Base-by-base conservation (phyloP, 768 basidiomycete genomes). In the Tremella mesenterica region DNA sequence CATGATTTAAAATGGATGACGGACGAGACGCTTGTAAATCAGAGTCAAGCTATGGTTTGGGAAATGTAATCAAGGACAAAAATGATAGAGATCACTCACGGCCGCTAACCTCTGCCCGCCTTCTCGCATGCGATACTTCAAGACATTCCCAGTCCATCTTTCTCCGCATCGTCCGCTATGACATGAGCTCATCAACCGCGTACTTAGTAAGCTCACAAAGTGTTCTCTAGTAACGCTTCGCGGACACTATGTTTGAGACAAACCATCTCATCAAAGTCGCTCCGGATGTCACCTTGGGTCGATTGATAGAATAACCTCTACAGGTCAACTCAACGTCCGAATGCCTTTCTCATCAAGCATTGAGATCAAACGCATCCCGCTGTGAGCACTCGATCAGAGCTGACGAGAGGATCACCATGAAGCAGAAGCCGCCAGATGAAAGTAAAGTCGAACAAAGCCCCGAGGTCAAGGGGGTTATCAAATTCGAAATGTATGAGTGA, bases 111-210 rank as follows among this genome's bases (percentile, higher is more conserved):
- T 28, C 6, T 29, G 33, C 18, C 20, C 21, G 9, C 54, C 54
- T 44, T 56, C 44, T 23, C n/a, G 25, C 38, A 56, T 41, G 5
- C 54, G 34, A 31, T 56, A 56, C 26, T 27, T 41, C 44, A 56
- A 30, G 18, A 36, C 29, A 13, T 50, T 18, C 12, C 18, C 18
- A 12, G 54, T 56, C 48, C 48, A 56, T 23, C n/a, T 16, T 25
- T 6, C 9, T 10, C 28, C 54, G 27, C 48, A 50, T 20, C 21
- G 7, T 3, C 54, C 38, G 30, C 54, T 56, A 31, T 43, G 10
- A 48, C 4, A n/a, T 25, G 30, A 29, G 23, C 16, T 7, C 3
- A 20, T 18, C 13, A 47, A 10, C 14, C 8, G 6, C 4, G 21
- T 14, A 14, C n/a, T n/a, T n/a, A 5, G 44, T 8, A 49, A 27